Percentiles rank a stretch among this genome's conserved stretches.
Evolutionary conservation across 2,329 filamentous ascomycete genomes (phyloP).

Genomic region (Hirsutella thompsonii): DNA sequence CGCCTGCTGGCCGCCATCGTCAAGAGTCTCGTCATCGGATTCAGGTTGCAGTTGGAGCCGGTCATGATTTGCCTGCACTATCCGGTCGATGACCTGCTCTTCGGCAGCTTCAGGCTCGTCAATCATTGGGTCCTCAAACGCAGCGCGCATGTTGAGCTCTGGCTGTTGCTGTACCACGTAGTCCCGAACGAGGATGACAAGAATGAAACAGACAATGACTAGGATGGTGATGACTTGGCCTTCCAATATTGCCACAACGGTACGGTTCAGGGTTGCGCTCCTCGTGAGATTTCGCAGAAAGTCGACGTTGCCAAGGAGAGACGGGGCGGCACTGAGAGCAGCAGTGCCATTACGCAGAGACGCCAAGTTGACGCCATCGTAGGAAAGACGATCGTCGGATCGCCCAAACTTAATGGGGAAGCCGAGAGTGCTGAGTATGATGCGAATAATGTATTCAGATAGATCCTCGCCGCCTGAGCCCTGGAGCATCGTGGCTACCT

Average conservation of each 20-base stretch:
- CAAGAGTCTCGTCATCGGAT: constrained; percentile 20
- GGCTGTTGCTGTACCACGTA: constrained; percentile 98
- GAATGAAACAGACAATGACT: constrained; percentile 85
- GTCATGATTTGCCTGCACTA: constrained; percentile 5
- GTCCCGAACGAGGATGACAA: constrained; percentile 93
- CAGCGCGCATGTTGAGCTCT: constrained; percentile 68
- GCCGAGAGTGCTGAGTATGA: constrained; percentile 16
- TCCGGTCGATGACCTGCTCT: constrained; percentile 6
- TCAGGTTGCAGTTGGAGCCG: constrained; percentile 14
- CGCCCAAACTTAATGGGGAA: constrained; percentile 11
- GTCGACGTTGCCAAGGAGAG: constrained; percentile 43
- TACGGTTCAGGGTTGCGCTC: constrained; percentile 60
- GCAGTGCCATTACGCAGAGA: constrained; percentile 1
- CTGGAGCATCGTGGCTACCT: constrained; percentile 17
- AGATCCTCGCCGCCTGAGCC: constrained; percentile 16
- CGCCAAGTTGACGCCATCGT: constrained; percentile 6
- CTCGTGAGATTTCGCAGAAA: constrained; percentile 52
- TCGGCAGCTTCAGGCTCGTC: constrained; percentile 8
- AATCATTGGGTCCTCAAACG: constrained; percentile 35
- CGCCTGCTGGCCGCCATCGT: constrained; percentile 10
- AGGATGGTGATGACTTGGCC: constrained; percentile 87
- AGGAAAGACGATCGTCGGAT: constrained; percentile 6
- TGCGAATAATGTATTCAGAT: constrained; percentile 18
- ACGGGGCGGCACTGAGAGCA: constrained; percentile 9
- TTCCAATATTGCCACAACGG: constrained; percentile 73